Conservation (phyloP, 306 rosid species). For the Prunus davidiana region DNA sequence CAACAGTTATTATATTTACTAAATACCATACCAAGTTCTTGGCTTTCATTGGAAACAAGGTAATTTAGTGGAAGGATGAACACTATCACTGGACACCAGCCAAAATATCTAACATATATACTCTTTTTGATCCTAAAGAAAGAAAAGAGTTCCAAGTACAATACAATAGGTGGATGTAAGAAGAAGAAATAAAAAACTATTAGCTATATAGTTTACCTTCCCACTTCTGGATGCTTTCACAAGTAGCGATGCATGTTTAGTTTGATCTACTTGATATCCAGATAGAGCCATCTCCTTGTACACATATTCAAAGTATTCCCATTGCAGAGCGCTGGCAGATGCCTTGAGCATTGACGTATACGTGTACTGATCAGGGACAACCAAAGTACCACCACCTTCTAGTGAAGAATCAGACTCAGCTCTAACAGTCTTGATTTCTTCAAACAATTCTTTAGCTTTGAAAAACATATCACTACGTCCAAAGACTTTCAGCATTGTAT, state of each 20-base stretch:
- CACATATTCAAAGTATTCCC: slow-evolving; percentile 95
- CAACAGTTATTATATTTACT: neutral
- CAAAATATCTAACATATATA: neutral
- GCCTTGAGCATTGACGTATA: slow-evolving; percentile 72
- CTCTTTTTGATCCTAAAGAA: neutral
- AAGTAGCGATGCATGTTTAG: slow-evolving; percentile 48
- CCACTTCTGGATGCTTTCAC: slow-evolving; percentile 83
- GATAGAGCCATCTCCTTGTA: slow-evolving; percentile 79
- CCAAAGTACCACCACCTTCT: slow-evolving; percentile 21
- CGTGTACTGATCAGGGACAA: slow-evolving; percentile 64
- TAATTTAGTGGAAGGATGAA: too few relatives aligned
- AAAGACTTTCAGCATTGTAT: slow-evolving; percentile 79
- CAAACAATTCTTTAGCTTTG: slow-evolving; percentile 79
- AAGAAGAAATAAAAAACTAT: neutral
- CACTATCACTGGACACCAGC: neutral
- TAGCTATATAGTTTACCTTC: slow-evolving; percentile 47
- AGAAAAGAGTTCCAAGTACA: neutral
- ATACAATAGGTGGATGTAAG: neutral
- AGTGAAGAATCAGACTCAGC: slow-evolving; percentile 32
- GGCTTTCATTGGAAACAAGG: too few relatives aligned
- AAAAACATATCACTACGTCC: slow-evolving; percentile 75
- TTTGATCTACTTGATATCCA: slow-evolving; percentile 69
- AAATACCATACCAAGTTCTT: too few relatives aligned
- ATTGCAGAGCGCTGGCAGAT: slow-evolving; percentile 73
- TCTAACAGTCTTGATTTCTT: slow-evolving; percentile 47